Evolutionary conservation across 306 rosid genomes (phyloP), one percentile per base, ranked within the genome.

Genomic region (Citrullus colocynthis): DNA sequence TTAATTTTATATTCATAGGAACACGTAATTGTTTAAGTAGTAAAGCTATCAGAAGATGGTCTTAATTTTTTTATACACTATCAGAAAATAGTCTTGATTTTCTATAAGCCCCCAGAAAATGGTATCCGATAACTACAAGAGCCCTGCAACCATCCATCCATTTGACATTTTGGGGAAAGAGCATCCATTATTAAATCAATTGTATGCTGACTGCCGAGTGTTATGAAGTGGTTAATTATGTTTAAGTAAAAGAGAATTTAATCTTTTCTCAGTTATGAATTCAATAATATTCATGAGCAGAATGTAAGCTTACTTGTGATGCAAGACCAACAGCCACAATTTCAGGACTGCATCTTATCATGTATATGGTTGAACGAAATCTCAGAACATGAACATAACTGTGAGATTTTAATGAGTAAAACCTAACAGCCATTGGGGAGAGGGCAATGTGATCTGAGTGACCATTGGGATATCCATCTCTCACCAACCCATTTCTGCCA

Each of bases 291-390:
- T 52, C 48, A 75, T 56, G 57, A 7, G 60, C 13, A 58, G 52
- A 69, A 57, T 78, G 62, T 77, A 83, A 76, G 80, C 97, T 91
- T 86, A 96, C 99, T 85, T 96, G 99, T 49, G 93, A 82, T 76
- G 98, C 93, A 79, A 92, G 99, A 85, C 98, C 96, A 57, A 92
- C 94, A 30, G 98, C 98, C 58, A 96, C 97, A 76, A 92, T 83
- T 84, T 81, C 88, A 74, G 93, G 92, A 88, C 96, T 96, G 92
- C 99, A 96, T 85, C 99, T 89, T 76, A 96, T 91, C 98, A 90
- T 91, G 83, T 87, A 89, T 75, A 96, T 97, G 60, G 91, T 91
- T 24, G 99, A 92, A 30, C 99, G 92, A 74, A 96, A 96, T 84
- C 98, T 87, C 84, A 96, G 87, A 78, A 93, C 94, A 86, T 96